Evolutionary conservation across 257 asterid species (phyloP).

Genomic region (Perilla frutescens): DNA sequence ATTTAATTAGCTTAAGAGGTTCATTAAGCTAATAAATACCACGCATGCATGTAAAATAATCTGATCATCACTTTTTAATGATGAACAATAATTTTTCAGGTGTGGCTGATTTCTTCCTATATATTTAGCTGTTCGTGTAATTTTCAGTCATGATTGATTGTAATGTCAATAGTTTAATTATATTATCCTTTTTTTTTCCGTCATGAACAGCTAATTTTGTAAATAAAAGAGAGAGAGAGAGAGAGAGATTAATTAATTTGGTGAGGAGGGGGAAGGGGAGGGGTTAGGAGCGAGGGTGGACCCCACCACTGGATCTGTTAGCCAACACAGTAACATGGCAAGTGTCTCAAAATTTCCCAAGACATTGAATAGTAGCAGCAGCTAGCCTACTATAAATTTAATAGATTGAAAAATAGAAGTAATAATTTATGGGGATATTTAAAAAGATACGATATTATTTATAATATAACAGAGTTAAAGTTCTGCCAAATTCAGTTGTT

Average conservation of each 20-base stretch:
- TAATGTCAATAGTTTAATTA: neutral
- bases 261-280: neutral
- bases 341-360: constrained; percentile 36
- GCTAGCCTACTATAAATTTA: neutral
- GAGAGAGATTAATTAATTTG: neutral
- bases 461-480: neutral
- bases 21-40: neutral
- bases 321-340: constrained; percentile 76
- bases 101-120: neutral
- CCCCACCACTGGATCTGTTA: constrained; percentile 55
- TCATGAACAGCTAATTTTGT: neutral
- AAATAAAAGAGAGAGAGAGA: neutral
- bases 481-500: constrained; percentile 39
- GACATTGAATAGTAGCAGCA: constrained; percentile 37
- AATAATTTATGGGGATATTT: neutral
- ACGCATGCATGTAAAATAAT: neutral
- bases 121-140: neutral
- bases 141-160: neutral
- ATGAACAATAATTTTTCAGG: neutral
- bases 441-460: neutral
- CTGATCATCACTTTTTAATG: no score
- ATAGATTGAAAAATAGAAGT: neutral
- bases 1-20: neutral
- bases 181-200: neutral
- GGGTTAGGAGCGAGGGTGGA: neutral